phyloP scores from a whole-genome alignment of 1,139 yeast genomes.

The Hansenula lynferdii region DNA sequence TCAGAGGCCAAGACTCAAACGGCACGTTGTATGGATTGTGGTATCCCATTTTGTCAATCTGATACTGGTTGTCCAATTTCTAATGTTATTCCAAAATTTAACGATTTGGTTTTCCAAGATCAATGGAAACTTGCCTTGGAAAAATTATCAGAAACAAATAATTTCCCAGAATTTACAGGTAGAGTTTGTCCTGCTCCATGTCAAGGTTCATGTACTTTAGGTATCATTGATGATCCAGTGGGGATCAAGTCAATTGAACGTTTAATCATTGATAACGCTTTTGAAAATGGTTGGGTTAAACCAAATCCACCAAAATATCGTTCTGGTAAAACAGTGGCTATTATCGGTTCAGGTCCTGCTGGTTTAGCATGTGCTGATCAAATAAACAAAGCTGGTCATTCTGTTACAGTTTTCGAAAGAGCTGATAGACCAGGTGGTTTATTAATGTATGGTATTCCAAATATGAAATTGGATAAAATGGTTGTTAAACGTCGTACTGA shows the following conservation, averaged over 20 bases:
- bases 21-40: conserved; percentile 99
- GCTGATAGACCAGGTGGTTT: conserved; percentile 96
- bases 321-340: conserved; percentile 81
- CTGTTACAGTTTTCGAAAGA: conserved; percentile 88
- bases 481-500: conserved; percentile 93
- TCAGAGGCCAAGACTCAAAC: conserved; percentile 88
- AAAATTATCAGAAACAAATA: conserved; percentile 90
- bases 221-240: conserved; percentile 91
- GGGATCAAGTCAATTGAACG: conserved; percentile 96
- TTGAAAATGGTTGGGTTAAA: conserved; percentile 93
- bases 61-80: conserved; percentile 99
- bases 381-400: conserved; percentile 92
- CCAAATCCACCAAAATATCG: conserved; percentile 76
- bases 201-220: conserved; percentile 96
- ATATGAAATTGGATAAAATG: conserved; percentile 94
- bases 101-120: conserved; percentile 91
- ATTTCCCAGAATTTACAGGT: conserved; percentile 98
- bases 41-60: conserved; percentile 98
- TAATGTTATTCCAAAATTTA: conserved; percentile 96
- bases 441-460: conserved; percentile 98
- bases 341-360: conserved; percentile 96
- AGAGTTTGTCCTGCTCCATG: conserved; percentile 99
- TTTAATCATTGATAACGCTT: conserved; percentile 94
- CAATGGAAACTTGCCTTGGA: conserved; percentile 95
- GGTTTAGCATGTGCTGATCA: conserved; percentile 97